Evolutionary conservation across 2,329 filamentous ascomycete species (phyloP), one percentile per base, ranked within the genome.

Genomic region (Setomelanomma holmii): DNA sequence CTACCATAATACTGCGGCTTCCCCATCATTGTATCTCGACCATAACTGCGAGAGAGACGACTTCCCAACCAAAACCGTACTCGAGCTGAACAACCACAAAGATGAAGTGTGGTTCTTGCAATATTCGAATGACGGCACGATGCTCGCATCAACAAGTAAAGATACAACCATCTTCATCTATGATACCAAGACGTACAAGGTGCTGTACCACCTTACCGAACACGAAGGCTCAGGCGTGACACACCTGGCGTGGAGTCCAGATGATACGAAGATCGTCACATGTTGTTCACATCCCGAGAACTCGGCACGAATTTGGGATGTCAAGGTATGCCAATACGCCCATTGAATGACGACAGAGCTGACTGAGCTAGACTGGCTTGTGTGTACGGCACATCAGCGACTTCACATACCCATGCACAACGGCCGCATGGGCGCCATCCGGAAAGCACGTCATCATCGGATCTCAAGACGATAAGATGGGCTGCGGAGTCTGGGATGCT

Each of bases 21-120:
- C 90, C 1, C 92, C 92, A 1, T 96, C 93, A 4, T 80, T 99
- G 23, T 98, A 96, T 73, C 86, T 89, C 4, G 91, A 98, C 68
- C 95, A 99, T 72, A 79, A 82, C 40, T 99, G 95, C 71, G 89
- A 96, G 53, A 84, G 85, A 61, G 84, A 84, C 20, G 83, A 90
- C 45, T 98, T 98, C 60, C 95, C 95, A 0, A 83, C 88, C 1
- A 84, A 89, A 45, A 82, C 87, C 1, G 82, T 88, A 5, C 73
- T 88, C 14, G 88, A 96, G 64, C 81, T 98, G 3, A 81, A 82
- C 22, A 82, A 90, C 49, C 88, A 96, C 66, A 79, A 78, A 0
- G 89, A 91, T 51, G 93, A 99, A 75, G 89, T 97, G 11, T 99
- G 93, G 93, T 90, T 91, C 67, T 81, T 97, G 10, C 84, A 88